Percentiles rank a stretch among this genome's conserved stretches.
phyloP scores from a whole-genome alignment of 2,329 filamentous ascomycete species.

The Cordyceps sp. region DNA sequence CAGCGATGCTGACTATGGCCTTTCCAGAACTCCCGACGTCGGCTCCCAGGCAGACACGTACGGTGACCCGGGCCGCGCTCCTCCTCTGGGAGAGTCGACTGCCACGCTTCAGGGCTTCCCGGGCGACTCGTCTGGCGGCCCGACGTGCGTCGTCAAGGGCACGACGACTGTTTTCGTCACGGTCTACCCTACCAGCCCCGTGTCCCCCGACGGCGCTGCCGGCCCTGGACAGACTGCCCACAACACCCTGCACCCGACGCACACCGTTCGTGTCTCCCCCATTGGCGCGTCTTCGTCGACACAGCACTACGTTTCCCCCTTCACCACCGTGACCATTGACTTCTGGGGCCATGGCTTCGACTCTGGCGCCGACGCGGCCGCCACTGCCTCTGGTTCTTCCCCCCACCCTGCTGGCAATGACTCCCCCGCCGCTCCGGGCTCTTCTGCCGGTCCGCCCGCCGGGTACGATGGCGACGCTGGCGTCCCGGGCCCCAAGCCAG shows the following conservation, averaged over 20 bases:
- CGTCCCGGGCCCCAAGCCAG: slow-evolving; percentile 5
- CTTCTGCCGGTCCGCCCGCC: background rate
- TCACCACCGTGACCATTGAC: slow-evolving; percentile 19
- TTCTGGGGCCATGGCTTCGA: slow-evolving; percentile 12
- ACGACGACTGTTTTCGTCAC: slow-evolving; percentile 32
- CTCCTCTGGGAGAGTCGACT: slow-evolving; percentile 1
- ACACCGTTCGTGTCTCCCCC: slow-evolving; percentile 10
- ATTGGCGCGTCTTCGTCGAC: slow-evolving; percentile 4
- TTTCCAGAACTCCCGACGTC: slow-evolving; percentile 5
- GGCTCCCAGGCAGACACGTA: slow-evolving; percentile 2
- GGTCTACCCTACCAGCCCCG: slow-evolving; percentile 18
- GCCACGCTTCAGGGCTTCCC: slow-evolving; percentile 2
- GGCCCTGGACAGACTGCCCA: slow-evolving; percentile 7
- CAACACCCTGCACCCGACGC: slow-evolving; percentile 9
- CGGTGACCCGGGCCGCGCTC: slow-evolving; percentile 2
- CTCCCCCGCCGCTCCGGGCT: slow-evolving; percentile 1
- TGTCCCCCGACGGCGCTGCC: slow-evolving; percentile 3
- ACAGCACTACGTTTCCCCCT: slow-evolving; percentile 9
- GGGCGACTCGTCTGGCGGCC: slow-evolving; percentile 2
- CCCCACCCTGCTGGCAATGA: slow-evolving; percentile 4
- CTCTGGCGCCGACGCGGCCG: slow-evolving; percentile 3
- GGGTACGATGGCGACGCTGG: slow-evolving; percentile 3
- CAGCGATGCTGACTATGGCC: background rate
- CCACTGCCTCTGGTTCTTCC: slow-evolving; percentile 2
- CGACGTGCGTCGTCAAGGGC: slow-evolving; percentile 21